Percentiles rank a stretch among this genome's conserved stretches.
Evolutionary conservation across 2,329 filamentous ascomycete genomes (phyloP).

Genomic region (Teratosphaeria pseudoeucalypti): DNA sequence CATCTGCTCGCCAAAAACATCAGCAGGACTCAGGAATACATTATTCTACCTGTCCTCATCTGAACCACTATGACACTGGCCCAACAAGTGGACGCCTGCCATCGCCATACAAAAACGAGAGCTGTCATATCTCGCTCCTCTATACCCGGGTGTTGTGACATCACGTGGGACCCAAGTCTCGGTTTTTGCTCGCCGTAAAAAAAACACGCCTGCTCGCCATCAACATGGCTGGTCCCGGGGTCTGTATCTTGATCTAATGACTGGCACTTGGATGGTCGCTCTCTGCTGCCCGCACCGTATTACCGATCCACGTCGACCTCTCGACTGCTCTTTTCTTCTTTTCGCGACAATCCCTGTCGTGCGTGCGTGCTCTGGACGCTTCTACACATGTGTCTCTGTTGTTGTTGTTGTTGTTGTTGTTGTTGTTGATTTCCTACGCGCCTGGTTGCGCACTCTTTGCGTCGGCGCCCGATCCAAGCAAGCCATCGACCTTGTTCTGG

Average conservation of each 20-base stretch:
- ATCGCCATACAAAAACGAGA: background rate
- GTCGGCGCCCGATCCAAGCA: background rate
- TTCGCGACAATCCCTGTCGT: background rate
- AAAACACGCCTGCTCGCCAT: background rate
- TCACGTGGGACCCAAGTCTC: background rate
- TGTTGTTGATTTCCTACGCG: background rate
- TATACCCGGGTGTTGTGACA: background rate
- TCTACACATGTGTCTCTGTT: background rate
- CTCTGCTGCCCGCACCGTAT: background rate
- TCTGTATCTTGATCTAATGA: background rate
- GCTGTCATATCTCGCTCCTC: background rate
- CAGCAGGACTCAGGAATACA: background rate
- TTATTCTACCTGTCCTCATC: background rate
- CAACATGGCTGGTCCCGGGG: background rate
- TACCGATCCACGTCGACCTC: background rate
- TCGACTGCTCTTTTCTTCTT: background rate
- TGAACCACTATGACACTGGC: background rate
- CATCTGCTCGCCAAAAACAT: background rate
- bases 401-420: background rate
- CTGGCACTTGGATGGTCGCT: background rate
- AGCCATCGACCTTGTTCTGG: constrained; percentile 2
- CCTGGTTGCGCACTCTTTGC: background rate
- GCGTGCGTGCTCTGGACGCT: background rate
- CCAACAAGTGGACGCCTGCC: background rate
- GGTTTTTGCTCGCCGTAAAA: too few species aligned